Evolutionary conservation across 2,329 filamentous ascomycete species (phyloP), one percentile per base, ranked within the genome.

Genomic region (Epicoccum nigrum): DNA sequence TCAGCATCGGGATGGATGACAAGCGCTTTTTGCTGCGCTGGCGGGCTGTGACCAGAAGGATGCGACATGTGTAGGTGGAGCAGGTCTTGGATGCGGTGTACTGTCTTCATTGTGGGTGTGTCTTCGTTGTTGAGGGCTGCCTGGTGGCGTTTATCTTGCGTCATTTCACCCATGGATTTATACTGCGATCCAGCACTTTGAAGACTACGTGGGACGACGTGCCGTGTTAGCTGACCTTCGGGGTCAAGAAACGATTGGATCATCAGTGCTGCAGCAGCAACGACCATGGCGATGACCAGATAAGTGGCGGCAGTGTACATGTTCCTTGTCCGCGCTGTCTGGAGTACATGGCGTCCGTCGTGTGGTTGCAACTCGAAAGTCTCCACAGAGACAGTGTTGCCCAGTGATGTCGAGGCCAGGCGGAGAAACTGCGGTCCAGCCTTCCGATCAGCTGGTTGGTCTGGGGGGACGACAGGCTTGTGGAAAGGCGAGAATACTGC

Each of bases 351-450:
- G 55, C 89, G 88, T 8, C 82, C 72, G 15, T 70, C 52, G 17
- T 76, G 64, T 8, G 77, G 77, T 4, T 75, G 70, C 5, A 96
- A 81, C 0, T 90, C 86, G 56, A 96, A 86, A 31, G 85, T 88
- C 72, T 96, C 90, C 20, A 96, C 86, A 23, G 88, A 85, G 32
- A 92, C 84, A 0, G 86, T 89, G 69, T 92, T 92, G 54, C 86
- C 87, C 62, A 95, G 86, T 40, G 88, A 91, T 32, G 90, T 88
- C 38, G 89, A 92, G 23, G 90, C 92, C 3, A 96, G 83, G 63
- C 89, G 90, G 60, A 95, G 77, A 64, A 84, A 84, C 62, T 86
- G 82, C 13, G 83, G 79, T 30, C 67, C 68, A 9, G 64, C 62
- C 16, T 66, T 65, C 23, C 64, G 64, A 12, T 56, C 54, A 16